Base-by-base conservation (phyloP, 202 grass and related monocot genomes). In the Panicum virgatum region DNA sequence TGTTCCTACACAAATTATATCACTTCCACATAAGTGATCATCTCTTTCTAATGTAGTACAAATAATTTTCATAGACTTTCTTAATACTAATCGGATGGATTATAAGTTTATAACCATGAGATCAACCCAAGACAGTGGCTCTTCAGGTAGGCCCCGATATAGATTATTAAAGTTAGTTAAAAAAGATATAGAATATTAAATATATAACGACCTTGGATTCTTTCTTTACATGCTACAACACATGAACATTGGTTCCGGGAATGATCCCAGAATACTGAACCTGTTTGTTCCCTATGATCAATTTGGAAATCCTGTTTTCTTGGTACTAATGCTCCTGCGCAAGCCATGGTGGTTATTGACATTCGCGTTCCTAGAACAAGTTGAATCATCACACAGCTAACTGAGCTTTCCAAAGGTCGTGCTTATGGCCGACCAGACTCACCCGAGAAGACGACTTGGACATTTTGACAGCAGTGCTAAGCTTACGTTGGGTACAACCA, bases 401-500 rank as follows among this genome's bases (percentile, higher is more conserved):
- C 61, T 8, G 20, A 68, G 15, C 26, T 42, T 8, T 67, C 34
- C 22, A 43, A 68, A 44, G 18, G 43, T 60, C 52, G 36, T 76
- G 23, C 25, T 56, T 45, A 64, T 15, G 13, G 47, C 10, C 3
- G 0, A 15, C n/a, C 52, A 7, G 60, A 34, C 20, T 39, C 46
- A 6, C 5, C 38, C 13, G 39, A 43, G 8, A 69, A 56, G 25
- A 81, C 0, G 2, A 47, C 20, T 32, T 39, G 4, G 7, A 43
- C 8, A 68, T 25, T 32, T 15, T 12, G 29, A 32, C 3, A 52
- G 22, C 48, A 71, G 39, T 73, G 53, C 65, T 94, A 86, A 97
- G 71, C 62, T 89, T 50, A 89, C 9, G 19, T 81, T 82, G 43
- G 95, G 92, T 60, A 94, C 56, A 9, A 76, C 79, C 67, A 97